Evolutionary conservation across 768 basidiomycete species (phyloP).

Genomic region (Pisolithus marmoratus): DNA sequence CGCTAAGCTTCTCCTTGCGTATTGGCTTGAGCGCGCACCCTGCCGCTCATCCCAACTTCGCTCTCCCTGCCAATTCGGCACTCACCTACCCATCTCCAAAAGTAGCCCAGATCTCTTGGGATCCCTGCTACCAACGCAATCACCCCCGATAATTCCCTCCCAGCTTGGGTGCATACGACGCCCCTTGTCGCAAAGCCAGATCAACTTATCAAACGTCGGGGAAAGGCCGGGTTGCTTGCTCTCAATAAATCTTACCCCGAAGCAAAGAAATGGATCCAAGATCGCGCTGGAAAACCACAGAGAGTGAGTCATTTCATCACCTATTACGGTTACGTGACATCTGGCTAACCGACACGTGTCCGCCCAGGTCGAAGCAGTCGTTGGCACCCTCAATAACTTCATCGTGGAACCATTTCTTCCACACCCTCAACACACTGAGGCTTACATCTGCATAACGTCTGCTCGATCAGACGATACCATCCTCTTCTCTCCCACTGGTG

Average conservation of each 20-base stretch:
- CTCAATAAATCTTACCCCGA: slow-evolving; percentile 92
- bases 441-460: slow-evolving; percentile 98
- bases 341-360: not conserved
- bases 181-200: slow-evolving; percentile 97
- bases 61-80: slow-evolving; percentile 34
- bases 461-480: slow-evolving; percentile 91
- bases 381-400: slow-evolving; percentile 95
- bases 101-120: slow-evolving; percentile 88
- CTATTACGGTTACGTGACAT: not conserved
- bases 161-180: slow-evolving; percentile 74
- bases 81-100: slow-evolving; percentile 59
- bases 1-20: slow-evolving; percentile 94
- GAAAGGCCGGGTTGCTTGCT: slow-evolving; percentile 92
- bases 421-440: slow-evolving; percentile 89
- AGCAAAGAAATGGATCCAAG: slow-evolving; percentile 81
- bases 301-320: slow-evolving; percentile 48
- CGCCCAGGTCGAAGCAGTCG: slow-evolving; percentile 79
- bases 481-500: slow-evolving; percentile 98
- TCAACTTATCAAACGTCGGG: slow-evolving; percentile 98
- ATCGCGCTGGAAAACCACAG: slow-evolving; percentile 88
- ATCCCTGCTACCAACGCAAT: slow-evolving; percentile 58
- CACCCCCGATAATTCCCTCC: slow-evolving; percentile 56
- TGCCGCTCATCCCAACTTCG: slow-evolving; percentile 61
- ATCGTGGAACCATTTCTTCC: slow-evolving; percentile 99
- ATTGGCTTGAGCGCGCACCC: slow-evolving; percentile 93